Base-by-base conservation (phyloP, 2,329 filamentous ascomycete genomes). In the Fusarium denticulatum region DNA sequence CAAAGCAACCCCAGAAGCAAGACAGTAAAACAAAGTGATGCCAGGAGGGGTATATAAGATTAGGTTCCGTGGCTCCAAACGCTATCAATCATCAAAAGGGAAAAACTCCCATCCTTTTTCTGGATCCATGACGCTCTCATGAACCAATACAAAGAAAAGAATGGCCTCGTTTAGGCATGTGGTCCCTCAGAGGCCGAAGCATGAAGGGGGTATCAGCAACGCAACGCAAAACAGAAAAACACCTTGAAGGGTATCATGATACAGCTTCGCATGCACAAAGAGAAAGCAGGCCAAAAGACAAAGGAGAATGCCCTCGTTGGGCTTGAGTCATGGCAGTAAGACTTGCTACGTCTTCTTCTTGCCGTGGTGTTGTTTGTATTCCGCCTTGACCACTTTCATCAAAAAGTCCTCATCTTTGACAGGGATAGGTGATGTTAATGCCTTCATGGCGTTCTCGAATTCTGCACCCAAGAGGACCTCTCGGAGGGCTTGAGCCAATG, bases 381-480 rank as follows among this genome's bases (percentile, higher is more conserved):
- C 96, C 20, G 94, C 91, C 79, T 92, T 92, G 32, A 94, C 91
- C 66, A 98, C 94, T 77, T 92, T 92, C 94, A 99, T 97, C 78
- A 99, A 87, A 65, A 97, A 83, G 80, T 98, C 95, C 79, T 97
- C 94, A 78, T 99, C 96, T 82, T 94, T 94, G 81, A 99, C 92
- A 26, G 96, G 95, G 49, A 98, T 92, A 91, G 94, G 97, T 64
- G 93, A 95, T 36, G 96, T 98, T 71, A 99, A 86, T 13, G 95
- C 93, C 85, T 98, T 98, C 96, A 99, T 99, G 52, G 93, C 93
- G 79, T 97, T 97, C 81, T 99, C 96, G 82, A 98, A 99, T 81
- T 99, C 96, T 24, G 94, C 94, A 78, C 97, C 95, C 11, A 98
- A 86, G 37, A 99, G 87, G 58, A 97, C 94, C 71, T 97, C 94